A percentile compares a stretch with the other conserved stretches of the same genome.
Evolutionary conservation across 208 protist genomes (phyloP).

Genomic region (Leishmania aethiopica): DNA sequence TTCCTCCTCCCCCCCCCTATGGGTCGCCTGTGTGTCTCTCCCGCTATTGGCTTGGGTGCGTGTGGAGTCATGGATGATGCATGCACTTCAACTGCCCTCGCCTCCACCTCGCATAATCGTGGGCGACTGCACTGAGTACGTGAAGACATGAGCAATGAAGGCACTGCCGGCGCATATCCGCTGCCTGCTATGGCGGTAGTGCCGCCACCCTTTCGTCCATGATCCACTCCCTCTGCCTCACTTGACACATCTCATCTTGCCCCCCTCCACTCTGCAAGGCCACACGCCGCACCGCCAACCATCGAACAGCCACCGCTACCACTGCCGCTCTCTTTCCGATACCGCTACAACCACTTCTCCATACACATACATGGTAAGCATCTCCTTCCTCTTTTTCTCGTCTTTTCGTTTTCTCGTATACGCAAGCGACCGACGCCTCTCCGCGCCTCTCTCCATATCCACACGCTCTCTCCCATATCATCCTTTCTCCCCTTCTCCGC

Average conservation of each 20-base stretch:
- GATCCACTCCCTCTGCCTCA: neutral
- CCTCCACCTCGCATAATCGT: neutral
- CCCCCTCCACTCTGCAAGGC: neutral
- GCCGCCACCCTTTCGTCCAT: neutral
- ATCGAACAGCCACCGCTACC: neutral
- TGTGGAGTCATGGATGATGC: neutral
- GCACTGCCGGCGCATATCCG: neutral
- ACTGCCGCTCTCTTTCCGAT: neutral
- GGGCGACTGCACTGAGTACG: neutral
- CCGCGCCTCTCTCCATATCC: neutral
- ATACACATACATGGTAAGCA: neutral
- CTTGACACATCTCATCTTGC: neutral
- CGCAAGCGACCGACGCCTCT: neutral
- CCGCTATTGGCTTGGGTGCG: neutral
- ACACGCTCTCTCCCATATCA: neutral
- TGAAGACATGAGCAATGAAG: neutral
- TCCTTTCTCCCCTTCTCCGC: neutral
- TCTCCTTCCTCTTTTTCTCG: neutral
- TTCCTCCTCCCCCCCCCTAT: neutral
- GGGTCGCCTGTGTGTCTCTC: neutral
- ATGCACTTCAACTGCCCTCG: neutral
- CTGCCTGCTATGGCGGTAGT: neutral
- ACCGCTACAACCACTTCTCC: neutral
- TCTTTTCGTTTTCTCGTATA: neutral
- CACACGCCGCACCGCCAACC: neutral